Evolutionary conservation across 768 basidiomycete species (phyloP), one percentile per base, ranked within the genome.

Genomic region (Leccinum barrowsii): DNA sequence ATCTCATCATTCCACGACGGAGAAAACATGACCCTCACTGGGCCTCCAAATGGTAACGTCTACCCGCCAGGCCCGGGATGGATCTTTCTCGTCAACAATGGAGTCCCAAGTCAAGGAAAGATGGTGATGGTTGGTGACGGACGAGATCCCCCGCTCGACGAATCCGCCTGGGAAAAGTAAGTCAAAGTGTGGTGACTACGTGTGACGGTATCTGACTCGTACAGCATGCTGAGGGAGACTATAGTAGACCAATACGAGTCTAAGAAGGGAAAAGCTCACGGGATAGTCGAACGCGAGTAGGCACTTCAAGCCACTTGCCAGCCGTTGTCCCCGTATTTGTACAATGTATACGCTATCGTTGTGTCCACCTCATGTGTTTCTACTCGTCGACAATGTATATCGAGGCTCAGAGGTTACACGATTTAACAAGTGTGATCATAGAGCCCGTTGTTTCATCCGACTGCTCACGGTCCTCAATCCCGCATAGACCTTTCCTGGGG

Each of bases 401-500:
- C 49, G 15, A 34, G 44, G 10, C 52, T 58, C 35, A 50, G 30
- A 59, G 19, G 34, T 51, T 60, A 62, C 57, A 59, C 26, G 15
- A 34, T 59, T 30, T 50, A 64, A 50, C 17, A 30, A 42, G 42
- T 17, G 47, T 59, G 22, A 60, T 75, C 78, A 94, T 60, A 96
- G 69, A 21, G 90, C 92, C 57, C 95, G 83, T 77, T 98, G 95
- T 73, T 88, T 92, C 90, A 97, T 90, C 61, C 94, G 82, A 64
- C 89, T 89, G 71, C 92, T 92, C 50, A 97, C 91, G 5, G 93
- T 94, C 70, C 94, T 81, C 64, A 98, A 75, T 34, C 92, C 89
- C 7, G 94, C 91, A 65, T 98, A 92, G 6, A 94, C 92, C 70
- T 94, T 92, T 53, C 95, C 95, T 52, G 95, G 95, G 0, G 95